Evolutionary conservation across 139 green algal species (phyloP), one percentile per base, ranked within the genome.

Genomic region (Ostreobium quekettii): DNA sequence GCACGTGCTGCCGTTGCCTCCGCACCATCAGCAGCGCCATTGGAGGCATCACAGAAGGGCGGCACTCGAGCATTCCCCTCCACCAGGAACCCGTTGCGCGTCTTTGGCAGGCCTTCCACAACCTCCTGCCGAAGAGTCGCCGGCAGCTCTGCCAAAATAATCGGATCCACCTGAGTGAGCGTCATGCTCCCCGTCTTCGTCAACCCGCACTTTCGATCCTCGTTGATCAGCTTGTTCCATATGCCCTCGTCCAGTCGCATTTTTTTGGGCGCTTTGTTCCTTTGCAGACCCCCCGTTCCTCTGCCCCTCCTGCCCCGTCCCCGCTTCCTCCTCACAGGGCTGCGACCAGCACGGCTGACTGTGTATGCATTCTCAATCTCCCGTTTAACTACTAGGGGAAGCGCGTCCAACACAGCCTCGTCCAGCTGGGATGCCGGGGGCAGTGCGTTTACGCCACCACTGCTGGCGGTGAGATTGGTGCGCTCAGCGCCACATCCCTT

Each of bases 321-420:
- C 19, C 42, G 42, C 19, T 53, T 53, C 42, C 42, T 53, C 15
- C 15, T 11, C 15, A 53, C 19, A 53, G 42, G 42, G 11, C 19
- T 19, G 15, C 11, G 11, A 4, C 48, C 4, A 4, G 33, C 63
- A 26, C 19, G 42, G 11, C 19, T 11, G 15, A 53, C 11, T 11
- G 42, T 39, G 48, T 92, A 95, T 4, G 78, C 83, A 0, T 66
- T 36, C 64, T 91, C 82, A 42, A 94, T 59, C 71, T 95, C 89
- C 0, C 80, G 69, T 48, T 71, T 67, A 2, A 93, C 15, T 1
- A 77, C 66, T 42, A 77, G 60, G 2, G 89, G 89, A 60, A 95
- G 77, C 0, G 74, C 83, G 1, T 81, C 76, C 47, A 93, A 37
- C 47, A 93, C 86, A 5, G 74, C 70, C 0, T 64, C 64, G 60